Conservation (phyloP, 768 basidiomycete genomes). For the Podaxis rugospora region DNA sequence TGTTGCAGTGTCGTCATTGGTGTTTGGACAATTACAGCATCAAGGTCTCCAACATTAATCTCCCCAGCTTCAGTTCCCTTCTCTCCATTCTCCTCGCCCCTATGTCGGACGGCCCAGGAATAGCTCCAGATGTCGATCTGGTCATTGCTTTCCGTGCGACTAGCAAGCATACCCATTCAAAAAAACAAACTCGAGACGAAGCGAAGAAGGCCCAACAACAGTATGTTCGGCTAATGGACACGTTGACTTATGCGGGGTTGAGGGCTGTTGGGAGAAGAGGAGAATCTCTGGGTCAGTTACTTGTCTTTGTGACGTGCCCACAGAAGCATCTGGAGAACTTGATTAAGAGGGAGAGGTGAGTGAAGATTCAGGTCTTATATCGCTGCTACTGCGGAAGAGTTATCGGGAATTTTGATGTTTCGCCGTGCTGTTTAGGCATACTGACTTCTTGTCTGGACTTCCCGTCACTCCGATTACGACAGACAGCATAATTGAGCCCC, state of each 20-base stretch:
- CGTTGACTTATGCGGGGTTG: slow-evolving; percentile 59
- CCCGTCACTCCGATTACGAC: slow-evolving; percentile 48
- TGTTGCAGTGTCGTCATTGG: slow-evolving; percentile 9
- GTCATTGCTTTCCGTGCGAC: slow-evolving; percentile 67
- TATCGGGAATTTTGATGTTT: neutral
- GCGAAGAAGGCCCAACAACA: slow-evolving; percentile 63
- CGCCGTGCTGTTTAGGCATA: slow-evolving; percentile 39
- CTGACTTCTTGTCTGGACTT: slow-evolving; percentile 74
- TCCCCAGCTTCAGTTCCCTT: neutral
- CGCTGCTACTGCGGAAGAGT: neutral
- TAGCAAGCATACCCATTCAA: slow-evolving; percentile 45
- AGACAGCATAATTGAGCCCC: slow-evolving; percentile 38
- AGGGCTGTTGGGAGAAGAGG: slow-evolving; percentile 73
- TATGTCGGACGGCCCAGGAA: slow-evolving; percentile 15
- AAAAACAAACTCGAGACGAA: slow-evolving; percentile 58
- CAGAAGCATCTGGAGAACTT: slow-evolving; percentile 56
- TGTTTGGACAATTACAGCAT: neutral
- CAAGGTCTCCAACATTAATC: neutral
- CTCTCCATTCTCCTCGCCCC: neutral
- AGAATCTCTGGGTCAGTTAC: slow-evolving; percentile 68
- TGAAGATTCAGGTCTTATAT: slow-evolving; percentile 4
- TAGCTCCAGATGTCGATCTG: slow-evolving; percentile 59
- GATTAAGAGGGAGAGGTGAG: slow-evolving; percentile 72
- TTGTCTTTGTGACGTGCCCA: slow-evolving; percentile 74
- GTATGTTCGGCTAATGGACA: slow-evolving; percentile 59